phyloP scores from a whole-genome alignment of 768 basidiomycete species.

The Lactifluus subvellereus region DNA sequence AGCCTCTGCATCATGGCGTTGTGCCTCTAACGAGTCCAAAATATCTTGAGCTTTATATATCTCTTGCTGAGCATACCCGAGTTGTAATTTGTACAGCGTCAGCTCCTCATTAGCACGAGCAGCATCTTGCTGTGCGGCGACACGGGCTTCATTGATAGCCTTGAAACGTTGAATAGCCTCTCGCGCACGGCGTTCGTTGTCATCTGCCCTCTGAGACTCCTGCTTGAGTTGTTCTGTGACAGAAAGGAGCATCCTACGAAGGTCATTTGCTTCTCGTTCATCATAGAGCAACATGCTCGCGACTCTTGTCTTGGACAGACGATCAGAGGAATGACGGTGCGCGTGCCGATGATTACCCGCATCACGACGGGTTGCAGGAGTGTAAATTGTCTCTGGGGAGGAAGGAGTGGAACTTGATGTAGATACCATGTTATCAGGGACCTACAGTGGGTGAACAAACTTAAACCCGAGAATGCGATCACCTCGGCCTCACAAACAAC shows the following conservation, averaged over 20 bases:
- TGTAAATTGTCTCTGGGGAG: constrained; percentile 10
- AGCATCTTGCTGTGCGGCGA: constrained; percentile 31
- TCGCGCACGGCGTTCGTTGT: constrained; percentile 33
- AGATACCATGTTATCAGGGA: constrained; percentile 14
- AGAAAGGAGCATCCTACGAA: constrained; percentile 35
- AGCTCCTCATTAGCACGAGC: constrained; percentile 42
- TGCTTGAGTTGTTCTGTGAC: constrained; percentile 37
- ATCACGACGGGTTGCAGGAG: constrained; percentile 15
- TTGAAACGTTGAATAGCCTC: constrained; percentile 30
- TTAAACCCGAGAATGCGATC: neutral
- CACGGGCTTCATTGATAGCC: constrained; percentile 32
- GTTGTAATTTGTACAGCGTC: constrained; percentile 50
- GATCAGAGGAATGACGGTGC: constrained; percentile 18
- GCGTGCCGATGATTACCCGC: neutral
- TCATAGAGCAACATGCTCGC: constrained; percentile 34
- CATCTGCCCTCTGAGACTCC: constrained; percentile 35
- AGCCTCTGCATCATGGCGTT: constrained; percentile 45
- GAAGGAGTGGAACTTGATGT: constrained; percentile 15
- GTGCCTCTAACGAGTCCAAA: constrained; percentile 42
- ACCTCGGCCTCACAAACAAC: neutral
- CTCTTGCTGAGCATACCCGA: constrained; percentile 55
- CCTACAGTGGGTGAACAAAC: neutral
- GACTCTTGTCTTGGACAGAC: constrained; percentile 17
- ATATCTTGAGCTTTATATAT: constrained; percentile 50
- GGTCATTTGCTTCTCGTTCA: constrained; percentile 38